Evolutionary conservation across 371 early-diverging fungal species (phyloP).

Genomic region (Mucor plumbeus): DNA sequence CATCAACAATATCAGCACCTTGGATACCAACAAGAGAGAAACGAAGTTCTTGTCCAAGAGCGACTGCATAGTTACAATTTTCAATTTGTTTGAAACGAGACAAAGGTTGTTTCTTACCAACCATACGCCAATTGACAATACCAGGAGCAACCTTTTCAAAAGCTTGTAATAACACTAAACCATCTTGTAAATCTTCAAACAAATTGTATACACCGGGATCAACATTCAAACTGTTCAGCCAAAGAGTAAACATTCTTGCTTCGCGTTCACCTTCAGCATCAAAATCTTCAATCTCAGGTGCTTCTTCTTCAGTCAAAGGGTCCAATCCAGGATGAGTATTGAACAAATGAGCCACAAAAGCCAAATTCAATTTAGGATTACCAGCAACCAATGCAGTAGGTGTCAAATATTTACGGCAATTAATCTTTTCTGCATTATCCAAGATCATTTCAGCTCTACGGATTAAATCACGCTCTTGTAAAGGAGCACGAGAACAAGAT

Average conservation of each 20-base stretch:
- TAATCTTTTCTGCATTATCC: conserved; percentile 89
- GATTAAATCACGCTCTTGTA: conserved; percentile 76
- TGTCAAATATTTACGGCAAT: conserved; percentile 92
- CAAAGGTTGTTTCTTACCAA: conserved; percentile 72
- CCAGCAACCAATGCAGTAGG: conserved; percentile 93
- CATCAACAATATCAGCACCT: conserved; percentile 94
- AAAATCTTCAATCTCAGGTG: conserved; percentile 89
- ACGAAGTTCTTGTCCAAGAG: conserved; percentile 81
- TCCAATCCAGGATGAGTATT: conserved; percentile 95
- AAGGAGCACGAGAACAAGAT: conserved; percentile 80
- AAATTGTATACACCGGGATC: conserved; percentile 94
- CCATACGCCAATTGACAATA: conserved; percentile 88
- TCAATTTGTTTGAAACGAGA: conserved; percentile 95
- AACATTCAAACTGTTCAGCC: conserved; percentile 94
- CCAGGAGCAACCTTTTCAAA: conserved; percentile 92
- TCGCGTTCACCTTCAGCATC: conserved; percentile 92
- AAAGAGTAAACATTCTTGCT: conserved; percentile 93
- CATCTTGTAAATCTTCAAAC: conserved; percentile 86
- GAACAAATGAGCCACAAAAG: conserved; percentile 94
- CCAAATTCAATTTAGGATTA: conserved; percentile 94
- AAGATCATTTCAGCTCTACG: conserved; percentile 89
- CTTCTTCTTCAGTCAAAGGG: conserved; percentile 86
- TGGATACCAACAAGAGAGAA: conserved; percentile 96
- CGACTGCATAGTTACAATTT: conserved; percentile 93
- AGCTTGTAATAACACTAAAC: conserved; percentile 85